Base-by-base conservation (phyloP, 2,329 filamentous ascomycete genomes). In the Ramularia endophylla region DNA sequence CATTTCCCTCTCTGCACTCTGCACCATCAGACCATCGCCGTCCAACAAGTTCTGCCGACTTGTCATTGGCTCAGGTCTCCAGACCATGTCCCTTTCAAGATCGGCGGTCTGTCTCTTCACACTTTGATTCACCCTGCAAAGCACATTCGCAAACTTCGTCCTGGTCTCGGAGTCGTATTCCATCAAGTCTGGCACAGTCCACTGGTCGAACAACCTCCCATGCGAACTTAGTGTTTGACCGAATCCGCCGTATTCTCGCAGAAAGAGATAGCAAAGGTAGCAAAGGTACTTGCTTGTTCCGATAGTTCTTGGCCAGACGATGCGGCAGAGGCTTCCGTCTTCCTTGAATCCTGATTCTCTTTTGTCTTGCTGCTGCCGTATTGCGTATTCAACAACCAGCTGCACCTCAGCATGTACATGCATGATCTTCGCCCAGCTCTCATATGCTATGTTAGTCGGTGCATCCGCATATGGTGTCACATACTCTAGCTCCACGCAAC, bases 221-320 rank as follows among this genome's bases (percentile, higher is more conserved):
- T 47, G 44, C 2, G 44, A 40, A 27, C 29, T 36, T 13, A 47
- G 25, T 3, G 8, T 17, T 15, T 40, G 15, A 19, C 32, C 32
- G 25, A 40, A 47, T 7, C 25, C 30, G 11, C 40, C 44, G 12
- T 47, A 36, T 19, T 40, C 33, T n/a, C 17, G 28, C 4, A 47
- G 28, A 19, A 47, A 47, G 8, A 47, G 33, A 27, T 43, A 43
- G 32, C 44, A 47, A 15, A 47, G 33, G 16, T 43, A 47, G 40
- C 44, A 47, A n/a, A 43, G 37, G 27, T 43, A 47, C 29, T 47
- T 47, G 41, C 44, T 47, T 8, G 44, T 47, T 20, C 44, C 44
- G 16, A 47, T 40, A 2, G 33, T 40, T 8, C 44, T 32, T 9
- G 44, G 40, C 37, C 19, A 33, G 27, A 41, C 27, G 2, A 30